Base-by-base conservation (phyloP, 495 filamentous ascomycete species). In the Platismatia glauca region DNA sequence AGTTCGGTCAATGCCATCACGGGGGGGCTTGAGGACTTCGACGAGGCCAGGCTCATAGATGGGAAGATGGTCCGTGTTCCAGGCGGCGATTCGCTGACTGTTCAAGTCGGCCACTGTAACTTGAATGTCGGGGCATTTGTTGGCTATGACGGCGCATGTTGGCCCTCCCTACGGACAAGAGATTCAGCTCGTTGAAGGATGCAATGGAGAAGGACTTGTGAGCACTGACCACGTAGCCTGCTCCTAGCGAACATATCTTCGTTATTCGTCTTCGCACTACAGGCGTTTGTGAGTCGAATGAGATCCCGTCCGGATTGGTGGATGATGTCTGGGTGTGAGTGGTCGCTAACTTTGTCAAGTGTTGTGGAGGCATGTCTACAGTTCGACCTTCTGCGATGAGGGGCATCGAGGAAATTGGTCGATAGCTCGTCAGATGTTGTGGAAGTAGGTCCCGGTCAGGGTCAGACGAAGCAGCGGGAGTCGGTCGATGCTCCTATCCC, bases 91-190 rank as follows among this genome's bases (percentile, higher is more conserved):
- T n/a, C 88, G 80, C 11, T 68, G 64, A 24, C 76, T 76, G 69
- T 89, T 84, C 56, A 83, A 73, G 69, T 92, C 89, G 24, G 91
- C 84, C 16, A 92, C 88, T 13, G 84, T 87, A 24, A 92, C 85
- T 15, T 71, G 71, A 52, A 91, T 76, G 35, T 83, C 72, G 0
- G 86, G 86, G 66, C 89, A 89, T 57, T 89, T 81, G 64, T 81
- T 80, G 20, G 89, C 89, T 44, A 90, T 85, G 38, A 92, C 79
- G 29, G 88, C 86, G 41, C 86, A 85, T 6, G 89, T 90, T 37
- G 89, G 89, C 3, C 88, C 89, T 59, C 89, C 89, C 86, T 68
- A 63, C 48, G 55, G 39, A 50, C 18, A 8, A 55, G 38, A 27
- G 55, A 44, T 31, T 50, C n/a, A 29, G 46, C 58, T 7, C 2